Evolutionary conservation across 78 protist genomes (phyloP), one percentile per base, ranked within the genome.

Genomic region (Chrysochromulina parva): DNA sequence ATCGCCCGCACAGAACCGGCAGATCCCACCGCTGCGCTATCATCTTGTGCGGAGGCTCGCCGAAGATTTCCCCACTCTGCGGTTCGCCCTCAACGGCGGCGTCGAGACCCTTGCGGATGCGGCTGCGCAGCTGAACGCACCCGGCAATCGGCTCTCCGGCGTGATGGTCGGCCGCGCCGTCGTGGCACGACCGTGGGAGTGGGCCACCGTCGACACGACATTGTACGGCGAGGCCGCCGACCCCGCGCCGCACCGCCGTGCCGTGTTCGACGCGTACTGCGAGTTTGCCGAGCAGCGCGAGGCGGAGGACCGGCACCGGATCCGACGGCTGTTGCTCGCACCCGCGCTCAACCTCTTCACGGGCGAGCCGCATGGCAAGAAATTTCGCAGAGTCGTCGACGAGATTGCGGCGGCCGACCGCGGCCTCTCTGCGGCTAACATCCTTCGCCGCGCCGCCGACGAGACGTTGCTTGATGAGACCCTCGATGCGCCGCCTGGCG

Each of bases 81-180:
- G 47, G 52, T 85, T 85, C 71, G 3, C 71, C 9, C 89, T 85
- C 69, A 85, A 85, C 71, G 89, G 89, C 50, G 89, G 89, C 28
- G 17, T 74, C 55, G 58, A 13, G n/a, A 6, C 52, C 57, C 50
- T 69, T 2, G 22, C 78, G 52, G 7, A 19, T 1, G 73, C 73
- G 38, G 47, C 47, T 38, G 38, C 1, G 73, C 13, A 3, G 38
- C 38, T 66, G 24, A 38, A 66, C 6, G 38, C 38, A 9, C 28
- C 10, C 38, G 16, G 14, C 50, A 4, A 50, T 26, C 84, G n/a
- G 24, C 53, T 74, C 1, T 2, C 57, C 13, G 84, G 84, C 53
- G 84, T 74, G 24, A 74, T 74, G 84, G 58, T 74, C 38, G 84
- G 84, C 2, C 84, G 84, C 2, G 84, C 54, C 57, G 53, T 74